phyloP scores from a whole-genome alignment of 2,329 filamentous ascomycete genomes.

The Cladosporium cucumerinum region DNA sequence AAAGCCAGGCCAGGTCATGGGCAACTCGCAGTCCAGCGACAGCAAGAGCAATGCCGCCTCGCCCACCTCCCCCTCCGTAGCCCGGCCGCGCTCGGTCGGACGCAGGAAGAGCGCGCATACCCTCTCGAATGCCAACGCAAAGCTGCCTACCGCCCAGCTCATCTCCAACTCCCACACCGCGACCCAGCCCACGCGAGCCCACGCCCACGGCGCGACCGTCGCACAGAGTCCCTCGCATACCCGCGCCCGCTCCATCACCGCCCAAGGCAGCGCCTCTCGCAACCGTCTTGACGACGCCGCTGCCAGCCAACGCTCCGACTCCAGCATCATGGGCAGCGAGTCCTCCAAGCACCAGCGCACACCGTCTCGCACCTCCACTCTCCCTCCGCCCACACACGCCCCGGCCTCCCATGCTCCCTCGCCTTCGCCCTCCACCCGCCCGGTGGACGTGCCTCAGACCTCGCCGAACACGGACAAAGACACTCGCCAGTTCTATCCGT shows the following conservation, averaged over 20 bases:
- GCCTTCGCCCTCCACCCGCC: constrained; percentile 12
- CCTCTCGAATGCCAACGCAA: constrained; percentile 17
- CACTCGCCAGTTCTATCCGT: constrained; percentile 21
- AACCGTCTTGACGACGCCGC: constrained; percentile 8
- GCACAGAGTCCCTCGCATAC: constrained; percentile 23
- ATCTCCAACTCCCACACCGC: constrained; percentile 20
- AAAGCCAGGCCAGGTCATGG: too few species aligned
- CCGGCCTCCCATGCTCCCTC: constrained; percentile 11
- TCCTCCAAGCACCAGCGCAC: constrained; percentile 14
- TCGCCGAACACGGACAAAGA: constrained; percentile 3
- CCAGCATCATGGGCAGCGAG: constrained; percentile 15
- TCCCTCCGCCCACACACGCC: constrained; percentile 14
- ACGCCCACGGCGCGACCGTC: constrained; percentile 22
- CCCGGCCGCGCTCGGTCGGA: constrained; percentile 17
- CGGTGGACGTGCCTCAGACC: constrained; percentile 13
- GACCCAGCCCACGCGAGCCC: constrained; percentile 20
- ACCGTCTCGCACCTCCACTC: constrained; percentile 13
- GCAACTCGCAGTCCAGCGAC: constrained; percentile 18
- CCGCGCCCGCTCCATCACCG: constrained; percentile 33
- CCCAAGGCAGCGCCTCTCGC: constrained; percentile 11
- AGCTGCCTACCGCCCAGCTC: constrained; percentile 20
- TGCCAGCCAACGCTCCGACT: constrained; percentile 14
- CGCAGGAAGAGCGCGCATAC: constrained; percentile 17
- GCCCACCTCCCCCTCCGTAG: constrained; percentile 12
- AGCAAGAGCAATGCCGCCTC: constrained; percentile 7